Base-by-base conservation (phyloP, 169 alveolate species). In the Eimeria sp. region DNA sequence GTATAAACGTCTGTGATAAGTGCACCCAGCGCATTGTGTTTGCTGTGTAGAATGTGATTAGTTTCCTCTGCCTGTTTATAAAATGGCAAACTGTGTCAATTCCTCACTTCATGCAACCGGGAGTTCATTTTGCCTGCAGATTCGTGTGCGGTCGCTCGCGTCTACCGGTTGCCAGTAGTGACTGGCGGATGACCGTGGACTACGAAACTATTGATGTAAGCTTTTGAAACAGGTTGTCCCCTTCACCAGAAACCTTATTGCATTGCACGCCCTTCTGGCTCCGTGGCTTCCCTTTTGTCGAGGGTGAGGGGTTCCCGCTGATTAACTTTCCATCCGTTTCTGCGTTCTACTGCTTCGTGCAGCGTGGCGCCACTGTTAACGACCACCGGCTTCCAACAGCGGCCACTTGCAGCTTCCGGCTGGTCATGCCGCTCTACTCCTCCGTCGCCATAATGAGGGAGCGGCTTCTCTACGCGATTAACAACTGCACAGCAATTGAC, bases 111-210 rank as follows among this genome's bases (percentile, higher is more conserved):
- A 20, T 4, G 9, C 27, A 61, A 20, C 20, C 20, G 2, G 18
- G 18, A 20, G 2, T 61, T 61, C 11, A 10, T 51, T 4, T 10
- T 51, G 11, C 27, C 90, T 54, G 90, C 94, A 94, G 97, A 75
- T 98, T 98, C 88, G 99, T 98, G 49, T 98, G 99, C 72, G 99
- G 99, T 25, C 96, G 99, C 49, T 98, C 99, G 45, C 97, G 99
- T 72, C 97, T 98, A 51, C 99, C 99, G 54, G 98, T 98, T 84
- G 96, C 98, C 51, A 95, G 96, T 83, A 96, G 97, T 73, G 99
- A 98, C 80, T 98, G 99, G 99, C 96, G 97, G 76, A 96, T 98
- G 96, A 95, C 97, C 27, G 98, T 98, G 43, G 99, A 98, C 96
- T 98, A 97, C 95, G 99, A 98, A 63, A 96, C 92, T 40, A 96